These are phyloP conservation scores for Aurinia saxatilis DNA, from an alignment of 345 rosid species.

Conservation along the genomic window DNA sequence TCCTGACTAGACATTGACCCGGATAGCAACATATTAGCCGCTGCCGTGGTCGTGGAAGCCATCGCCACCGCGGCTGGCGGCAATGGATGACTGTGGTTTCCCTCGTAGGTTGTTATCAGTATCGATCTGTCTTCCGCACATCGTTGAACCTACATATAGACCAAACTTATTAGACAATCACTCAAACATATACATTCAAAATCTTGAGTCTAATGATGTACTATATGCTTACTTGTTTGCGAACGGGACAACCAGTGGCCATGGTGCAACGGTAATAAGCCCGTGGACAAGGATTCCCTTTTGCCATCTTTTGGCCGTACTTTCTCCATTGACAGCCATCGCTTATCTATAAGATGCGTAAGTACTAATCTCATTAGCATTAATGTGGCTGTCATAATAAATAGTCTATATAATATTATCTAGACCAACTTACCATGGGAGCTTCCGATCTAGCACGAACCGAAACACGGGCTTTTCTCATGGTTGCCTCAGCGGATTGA, in stretches of 20 bases:
- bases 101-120: constrained; percentile 88
- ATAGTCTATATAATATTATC: not conserved
- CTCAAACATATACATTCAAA: not conserved
- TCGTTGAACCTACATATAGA: constrained; percentile 58
- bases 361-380: not conserved
- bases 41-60: constrained; percentile 92
- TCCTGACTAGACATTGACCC: constrained; percentile 94
- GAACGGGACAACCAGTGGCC: constrained; percentile 67
- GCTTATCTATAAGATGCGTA: constrained; percentile 8
- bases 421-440: constrained; percentile 60
- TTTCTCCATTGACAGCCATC: constrained; percentile 66
- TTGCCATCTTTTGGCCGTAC: constrained; percentile 68
- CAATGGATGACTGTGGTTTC: constrained; percentile 87
- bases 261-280: constrained; percentile 73
- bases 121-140: constrained; percentile 87
- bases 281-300: constrained; percentile 67
- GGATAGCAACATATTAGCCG: constrained; percentile 82
- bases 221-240: constrained; percentile 45
- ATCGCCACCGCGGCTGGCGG: constrained; percentile 92
- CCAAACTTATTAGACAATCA: not conserved
- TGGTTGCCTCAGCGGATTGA: constrained; percentile 69
- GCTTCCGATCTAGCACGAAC: constrained; percentile 99
- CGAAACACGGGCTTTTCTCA: constrained; percentile 97
- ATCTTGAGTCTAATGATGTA: not conserved
- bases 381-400: not conserved